Evolutionary conservation across 345 rosid genomes (phyloP).

Genomic region (Geranium rotundifolium): DNA sequence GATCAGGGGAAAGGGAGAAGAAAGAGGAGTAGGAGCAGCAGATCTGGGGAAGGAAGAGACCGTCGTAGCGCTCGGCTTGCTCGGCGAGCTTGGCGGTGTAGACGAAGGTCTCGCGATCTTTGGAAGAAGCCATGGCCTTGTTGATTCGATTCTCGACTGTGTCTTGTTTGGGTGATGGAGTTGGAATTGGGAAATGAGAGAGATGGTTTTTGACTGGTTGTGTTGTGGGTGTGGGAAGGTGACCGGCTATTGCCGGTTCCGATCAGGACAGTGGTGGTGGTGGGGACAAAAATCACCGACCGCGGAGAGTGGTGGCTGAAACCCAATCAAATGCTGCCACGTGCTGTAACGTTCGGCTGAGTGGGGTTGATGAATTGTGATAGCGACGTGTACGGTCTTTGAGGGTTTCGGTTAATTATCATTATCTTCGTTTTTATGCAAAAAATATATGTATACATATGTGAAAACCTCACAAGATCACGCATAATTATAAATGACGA

Average conservation of each 20-base stretch:
- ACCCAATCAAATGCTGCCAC: neutral
- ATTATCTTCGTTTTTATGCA: too few relatives aligned
- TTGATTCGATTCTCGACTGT: too few relatives aligned
- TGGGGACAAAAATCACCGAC: neutral
- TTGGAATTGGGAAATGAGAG: neutral
- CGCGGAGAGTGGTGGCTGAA: neutral
- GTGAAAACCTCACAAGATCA: too few relatives aligned
- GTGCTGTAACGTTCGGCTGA: neutral
- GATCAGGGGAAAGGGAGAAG: neutral
- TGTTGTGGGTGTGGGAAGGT: neutral
- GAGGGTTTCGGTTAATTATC: too few relatives aligned
- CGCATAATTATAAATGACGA: too few relatives aligned
- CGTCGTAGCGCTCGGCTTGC: constrained; percentile 59
- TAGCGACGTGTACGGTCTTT: too few relatives aligned
- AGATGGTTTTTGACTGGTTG: neutral
- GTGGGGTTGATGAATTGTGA: too few relatives aligned
- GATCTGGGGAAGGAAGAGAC: constrained; percentile 10
- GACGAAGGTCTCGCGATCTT: constrained; percentile 34
- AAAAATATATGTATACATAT: too few relatives aligned
- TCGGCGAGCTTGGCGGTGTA: constrained; percentile 61
- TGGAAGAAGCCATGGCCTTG: constrained; percentile 23
- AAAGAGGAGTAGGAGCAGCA: neutral
- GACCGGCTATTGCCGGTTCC: neutral
- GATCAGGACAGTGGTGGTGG: neutral
- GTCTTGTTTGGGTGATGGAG: too few relatives aligned